Evolutionary conservation across 2,329 filamentous ascomycete genomes (phyloP), one percentile per base, ranked within the genome.

Genomic region (Trichoderma asperellum): DNA sequence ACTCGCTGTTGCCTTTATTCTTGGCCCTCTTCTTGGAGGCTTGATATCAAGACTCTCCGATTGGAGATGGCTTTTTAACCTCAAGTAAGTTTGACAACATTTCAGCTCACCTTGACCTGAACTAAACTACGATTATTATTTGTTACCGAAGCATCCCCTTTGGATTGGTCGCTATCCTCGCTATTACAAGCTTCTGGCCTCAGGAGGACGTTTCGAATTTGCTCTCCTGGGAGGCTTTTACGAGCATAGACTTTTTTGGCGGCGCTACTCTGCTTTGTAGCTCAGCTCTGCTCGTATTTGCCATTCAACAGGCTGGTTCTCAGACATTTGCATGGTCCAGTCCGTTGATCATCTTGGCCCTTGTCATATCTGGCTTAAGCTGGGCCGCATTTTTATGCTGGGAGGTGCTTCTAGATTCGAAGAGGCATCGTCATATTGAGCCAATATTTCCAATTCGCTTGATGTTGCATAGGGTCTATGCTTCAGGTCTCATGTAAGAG

Each of bases 31-130:
- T 2, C 77, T 89, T 4, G 88, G 87, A 5, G 88, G 87, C 2
- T 78, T 83, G 3, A 85, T 90, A 27, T 83, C 86, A 0, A 80
- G 84, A n/a, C 77, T 81, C 2, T 82, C 83, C 21, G 82, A 80
- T 55, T 90, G 88, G 88, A 81, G 85, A 62, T 88, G 86, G 81
- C 81, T 89, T 49, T 89, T 89, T 75, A 86, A 86, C 76, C 85
- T 89, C 75, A 90, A 90, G 86, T 88, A 77, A 57, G 83, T 72
- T 47, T 8, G 12, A 7, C n/a, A 21, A 16, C 10, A 12, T 2
- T 18, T 11, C 12, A 32, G 27, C 7, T 21, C 2, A 5, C 34
- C 34, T 24, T 32, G 12, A 24, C 10, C 70, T 16, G 24, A 6
- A 32, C 35, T 55, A 21, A 61, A 27, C 69, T 76, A 68, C 75